A percentile compares a stretch with the other conserved stretches of the same genome.
Evolutionary conservation across 2,329 filamentous ascomycete genomes (phyloP).

Genomic region (Aspergillus tubingensis): DNA sequence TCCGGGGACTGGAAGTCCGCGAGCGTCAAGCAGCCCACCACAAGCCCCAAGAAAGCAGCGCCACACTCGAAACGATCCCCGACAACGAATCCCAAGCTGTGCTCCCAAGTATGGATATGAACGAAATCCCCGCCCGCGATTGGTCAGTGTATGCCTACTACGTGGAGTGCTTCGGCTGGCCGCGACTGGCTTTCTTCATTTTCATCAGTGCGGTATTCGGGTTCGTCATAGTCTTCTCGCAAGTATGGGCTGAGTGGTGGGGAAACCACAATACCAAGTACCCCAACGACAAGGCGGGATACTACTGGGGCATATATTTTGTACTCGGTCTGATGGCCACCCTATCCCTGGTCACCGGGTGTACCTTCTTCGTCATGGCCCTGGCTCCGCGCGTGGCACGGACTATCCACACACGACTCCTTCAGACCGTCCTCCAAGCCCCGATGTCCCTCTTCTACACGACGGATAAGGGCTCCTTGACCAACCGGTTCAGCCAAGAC

Average conservation of each 20-base stretch:
- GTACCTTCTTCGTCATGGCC: constrained; percentile 24
- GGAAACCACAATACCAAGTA: constrained; percentile 9
- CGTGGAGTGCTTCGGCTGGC: constrained; percentile 23
- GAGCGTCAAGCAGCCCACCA: not conserved
- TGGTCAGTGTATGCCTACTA: constrained; percentile 27
- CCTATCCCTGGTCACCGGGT: constrained; percentile 9
- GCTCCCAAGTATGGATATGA: not conserved
- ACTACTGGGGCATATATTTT: not conserved
- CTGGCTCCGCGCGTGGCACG: constrained; percentile 11
- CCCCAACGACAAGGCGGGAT: not conserved
- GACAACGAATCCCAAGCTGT: not conserved
- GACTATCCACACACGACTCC: not conserved
- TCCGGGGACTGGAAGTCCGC: not conserved
- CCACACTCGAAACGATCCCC: not conserved
- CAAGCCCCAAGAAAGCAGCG: not conserved
- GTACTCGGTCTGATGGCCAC: not conserved
- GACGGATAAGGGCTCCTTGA: constrained; percentile 8
- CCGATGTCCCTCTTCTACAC: constrained; percentile 12
- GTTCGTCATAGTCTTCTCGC: constrained; percentile 13
- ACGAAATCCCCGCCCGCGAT: constrained; percentile 8
- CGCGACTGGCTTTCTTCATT: constrained; percentile 16
- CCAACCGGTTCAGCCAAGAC: constrained; percentile 39
- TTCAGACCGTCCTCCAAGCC: constrained; percentile 2
- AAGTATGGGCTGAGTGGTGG: constrained; percentile 22
- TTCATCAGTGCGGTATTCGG: constrained; percentile 15